Percentiles rank a stretch among this genome's conserved stretches.
Conservation (phyloP, 2,329 filamentous ascomycete genomes). For the Aureobasidium pullulans region DNA sequence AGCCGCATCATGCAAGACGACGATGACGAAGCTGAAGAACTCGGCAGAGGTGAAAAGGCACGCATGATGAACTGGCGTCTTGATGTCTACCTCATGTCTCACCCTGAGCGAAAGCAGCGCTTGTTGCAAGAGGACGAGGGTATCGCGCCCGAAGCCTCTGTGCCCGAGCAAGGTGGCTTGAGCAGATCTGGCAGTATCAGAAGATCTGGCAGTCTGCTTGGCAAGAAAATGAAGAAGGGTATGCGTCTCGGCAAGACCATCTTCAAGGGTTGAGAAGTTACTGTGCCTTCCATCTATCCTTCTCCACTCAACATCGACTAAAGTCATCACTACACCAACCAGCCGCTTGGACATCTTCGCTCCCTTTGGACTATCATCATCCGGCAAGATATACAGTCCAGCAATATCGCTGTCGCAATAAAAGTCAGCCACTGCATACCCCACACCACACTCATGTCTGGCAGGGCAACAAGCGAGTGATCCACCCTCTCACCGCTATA, state of each 20-base stretch:
- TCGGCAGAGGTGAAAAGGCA: constrained; percentile 23
- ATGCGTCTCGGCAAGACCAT: constrained; percentile 20
- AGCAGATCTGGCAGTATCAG: constrained; percentile 1
- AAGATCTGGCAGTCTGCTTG: not conserved
- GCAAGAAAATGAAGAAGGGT: constrained; percentile 20
- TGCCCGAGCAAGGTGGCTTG: not conserved
- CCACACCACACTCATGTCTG: no score
- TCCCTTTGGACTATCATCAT: no score
- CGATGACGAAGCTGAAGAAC: constrained; percentile 13
- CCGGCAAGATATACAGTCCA: no score
- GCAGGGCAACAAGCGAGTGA: no score
- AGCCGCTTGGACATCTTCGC: no score
- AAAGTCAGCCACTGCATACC: no score
- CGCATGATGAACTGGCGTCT: constrained; percentile 30
- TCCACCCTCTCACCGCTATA: no score
- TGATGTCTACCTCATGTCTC: constrained; percentile 25
- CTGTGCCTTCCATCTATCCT: no score
- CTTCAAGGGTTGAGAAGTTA: constrained; percentile 20
- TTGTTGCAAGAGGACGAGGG: not conserved
- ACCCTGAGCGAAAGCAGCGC: constrained; percentile 24
- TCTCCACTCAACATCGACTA: no score
- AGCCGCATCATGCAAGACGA: constrained; percentile 18
- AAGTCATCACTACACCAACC: no score
- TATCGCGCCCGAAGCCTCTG: not conserved
- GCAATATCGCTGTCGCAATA: no score